These are phyloP conservation scores for Periglandula ipomoeae DNA, from an alignment of 2,329 filamentous ascomycete species.

Conservation along the genomic window DNA sequence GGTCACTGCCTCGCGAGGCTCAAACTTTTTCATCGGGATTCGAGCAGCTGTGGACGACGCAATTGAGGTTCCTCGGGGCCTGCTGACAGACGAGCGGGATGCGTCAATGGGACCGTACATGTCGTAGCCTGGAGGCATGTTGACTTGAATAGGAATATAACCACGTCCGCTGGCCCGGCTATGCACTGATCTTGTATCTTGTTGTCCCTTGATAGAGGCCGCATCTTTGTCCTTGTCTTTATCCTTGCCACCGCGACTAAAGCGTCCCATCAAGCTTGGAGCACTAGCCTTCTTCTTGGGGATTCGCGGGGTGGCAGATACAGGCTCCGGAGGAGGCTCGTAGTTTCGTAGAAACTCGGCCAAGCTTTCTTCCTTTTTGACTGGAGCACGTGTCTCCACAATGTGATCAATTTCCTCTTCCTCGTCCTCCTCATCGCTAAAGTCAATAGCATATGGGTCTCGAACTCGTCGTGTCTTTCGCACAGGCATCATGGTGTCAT, in stretches of 20 bases:
- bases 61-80: constrained; percentile 15
- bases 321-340: constrained; percentile 50
- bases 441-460: constrained; percentile 91
- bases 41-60: constrained; percentile 25
- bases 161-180: constrained; percentile 28
- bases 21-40: constrained; percentile 48
- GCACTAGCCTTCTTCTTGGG: constrained; percentile 58
- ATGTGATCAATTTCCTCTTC: constrained; percentile 41
- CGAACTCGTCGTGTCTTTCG: constrained; percentile 69
- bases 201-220: constrained; percentile 16
- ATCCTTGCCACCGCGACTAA: constrained; percentile 29
- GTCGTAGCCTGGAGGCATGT: constrained; percentile 36
- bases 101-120: constrained; percentile 26
- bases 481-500: constrained; percentile 51
- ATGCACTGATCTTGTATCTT: constrained; percentile 23
- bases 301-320: constrained; percentile 21
- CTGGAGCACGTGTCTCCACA: constrained; percentile 27
- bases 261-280: constrained; percentile 51
- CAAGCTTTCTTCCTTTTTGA: constrained; percentile 54
- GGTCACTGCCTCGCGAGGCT: constrained; percentile 42
- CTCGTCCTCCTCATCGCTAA: constrained; percentile 53
- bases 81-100: constrained; percentile 4
- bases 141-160: constrained; percentile 46
- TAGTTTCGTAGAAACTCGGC: constrained; percentile 66
- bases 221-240: constrained; percentile 14